Conservation (phyloP, 2,329 filamentous ascomycete species). For the Teratosphaeria pseudoeucalypti region DNA sequence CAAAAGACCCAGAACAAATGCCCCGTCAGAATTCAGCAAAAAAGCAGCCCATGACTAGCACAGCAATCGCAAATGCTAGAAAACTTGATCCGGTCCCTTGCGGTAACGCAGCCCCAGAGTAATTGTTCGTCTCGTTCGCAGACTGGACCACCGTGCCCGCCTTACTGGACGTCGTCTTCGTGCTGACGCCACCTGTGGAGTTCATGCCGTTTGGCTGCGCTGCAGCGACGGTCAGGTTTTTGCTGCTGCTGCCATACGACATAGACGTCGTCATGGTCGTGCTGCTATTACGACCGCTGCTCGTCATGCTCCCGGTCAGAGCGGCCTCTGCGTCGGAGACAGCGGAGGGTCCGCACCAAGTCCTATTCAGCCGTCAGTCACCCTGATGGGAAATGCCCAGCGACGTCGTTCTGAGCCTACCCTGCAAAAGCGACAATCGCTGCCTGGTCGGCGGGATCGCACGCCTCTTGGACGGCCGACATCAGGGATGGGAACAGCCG, state of each 20-base stretch:
- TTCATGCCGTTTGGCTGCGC: background rate
- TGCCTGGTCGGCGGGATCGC: constrained; percentile 5
- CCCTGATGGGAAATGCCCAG: background rate
- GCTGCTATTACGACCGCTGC: background rate
- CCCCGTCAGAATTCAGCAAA: constrained; percentile 4
- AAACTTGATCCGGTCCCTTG: background rate
- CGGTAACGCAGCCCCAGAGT: background rate
- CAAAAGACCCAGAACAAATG: background rate
- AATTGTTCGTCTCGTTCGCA: background rate
- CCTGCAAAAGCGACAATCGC: constrained; percentile 6
- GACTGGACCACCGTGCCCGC: background rate
- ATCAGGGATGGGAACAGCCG: constrained; percentile 4
- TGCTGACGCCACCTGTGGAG: background rate
- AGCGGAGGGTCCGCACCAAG: constrained; percentile 4
- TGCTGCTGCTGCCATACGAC: background rate
- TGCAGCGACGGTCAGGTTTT: background rate
- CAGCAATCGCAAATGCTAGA: constrained; percentile 2
- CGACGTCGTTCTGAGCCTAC: background rate
- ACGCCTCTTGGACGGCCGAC: constrained; percentile 4
- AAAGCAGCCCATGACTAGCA: background rate
- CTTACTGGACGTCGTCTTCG: constrained; percentile 1
- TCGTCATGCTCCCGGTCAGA: background rate
- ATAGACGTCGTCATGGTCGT: background rate
- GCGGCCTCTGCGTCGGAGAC: background rate
- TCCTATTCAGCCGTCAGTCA: background rate